Evolutionary conservation across 495 filamentous ascomycete species (phyloP).

Genomic region (Penicillium nucicola): DNA sequence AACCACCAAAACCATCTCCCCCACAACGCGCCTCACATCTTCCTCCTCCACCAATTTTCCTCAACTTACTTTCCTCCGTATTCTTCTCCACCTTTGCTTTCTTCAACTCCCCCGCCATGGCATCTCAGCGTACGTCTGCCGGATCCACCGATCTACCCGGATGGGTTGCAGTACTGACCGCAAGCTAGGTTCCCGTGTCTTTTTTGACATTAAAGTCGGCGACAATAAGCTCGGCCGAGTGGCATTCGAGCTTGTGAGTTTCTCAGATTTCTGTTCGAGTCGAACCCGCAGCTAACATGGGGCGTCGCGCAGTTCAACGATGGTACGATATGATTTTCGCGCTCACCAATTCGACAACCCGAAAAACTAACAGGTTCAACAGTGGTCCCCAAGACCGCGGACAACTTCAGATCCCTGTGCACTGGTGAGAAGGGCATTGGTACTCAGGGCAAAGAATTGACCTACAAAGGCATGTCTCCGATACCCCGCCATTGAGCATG

Average conservation of each 20-base stretch:
- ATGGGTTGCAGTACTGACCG: conserved; percentile 11
- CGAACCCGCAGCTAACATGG: conserved; percentile 16
- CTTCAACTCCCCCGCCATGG: conserved; percentile 26
- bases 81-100: conserved; percentile 4
- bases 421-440: conserved; percentile 89
- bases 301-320: conserved; percentile 63
- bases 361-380: conserved; percentile 17
- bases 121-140: conserved; percentile 37
- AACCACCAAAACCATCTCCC: conserved; percentile 20
- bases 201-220: conserved; percentile 85
- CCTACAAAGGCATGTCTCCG: conserved; percentile 50
- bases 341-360: neutral
- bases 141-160: conserved; percentile 24
- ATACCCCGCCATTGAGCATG: conserved; percentile 5
- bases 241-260: conserved; percentile 72
- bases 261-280: neutral
- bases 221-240: conserved; percentile 68
- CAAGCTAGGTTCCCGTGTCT: conserved; percentile 61
- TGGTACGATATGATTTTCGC: conserved; percentile 38
- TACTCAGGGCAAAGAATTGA: conserved; percentile 79
- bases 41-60: conserved; percentile 1
- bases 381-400: conserved; percentile 87
- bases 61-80: conserved; percentile 6
- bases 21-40: conserved; percentile 7
- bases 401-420: conserved; percentile 95